Conservation (phyloP, 2,329 filamentous ascomycete genomes). For the Hypomyces rosellus region DNA sequence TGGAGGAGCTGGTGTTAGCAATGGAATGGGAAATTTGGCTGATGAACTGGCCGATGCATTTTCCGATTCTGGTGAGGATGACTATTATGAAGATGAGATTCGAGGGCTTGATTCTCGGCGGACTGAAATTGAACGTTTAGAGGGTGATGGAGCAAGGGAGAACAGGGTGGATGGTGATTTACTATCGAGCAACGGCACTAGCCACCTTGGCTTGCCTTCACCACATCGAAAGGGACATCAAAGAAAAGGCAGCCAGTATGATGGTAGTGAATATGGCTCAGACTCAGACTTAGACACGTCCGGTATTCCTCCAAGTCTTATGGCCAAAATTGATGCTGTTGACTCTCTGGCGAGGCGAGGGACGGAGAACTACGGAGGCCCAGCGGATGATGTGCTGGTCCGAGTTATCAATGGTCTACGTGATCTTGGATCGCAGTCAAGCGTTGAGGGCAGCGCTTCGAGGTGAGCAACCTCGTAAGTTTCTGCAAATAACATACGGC, state of each 20-base stretch:
- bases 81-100: conserved; percentile 38
- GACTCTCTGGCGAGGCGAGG: conserved; percentile 63
- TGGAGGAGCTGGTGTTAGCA: conserved; percentile 36
- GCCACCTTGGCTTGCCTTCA: conserved; percentile 36
- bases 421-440: conserved; percentile 66
- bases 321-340: conserved; percentile 65
- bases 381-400: conserved; percentile 59
- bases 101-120: conserved; percentile 1
- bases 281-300: conserved; percentile 63
- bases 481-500: neutral
- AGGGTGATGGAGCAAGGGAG: neutral
- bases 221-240: conserved; percentile 41
- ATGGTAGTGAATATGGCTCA: conserved; percentile 68
- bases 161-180: conserved; percentile 4
- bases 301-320: conserved; percentile 60
- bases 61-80: conserved; percentile 56
- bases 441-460: conserved; percentile 64
- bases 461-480: conserved; percentile 42
- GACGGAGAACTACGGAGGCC: conserved; percentile 59
- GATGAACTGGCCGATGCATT: conserved; percentile 74
- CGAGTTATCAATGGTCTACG: conserved; percentile 63
- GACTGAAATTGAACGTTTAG: neutral
- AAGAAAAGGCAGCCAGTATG: conserved; percentile 54
- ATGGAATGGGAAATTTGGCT: conserved; percentile 68
- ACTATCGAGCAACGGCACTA: conserved; percentile 28